Evolutionary conservation across 305 asterid species (phyloP), one percentile per base, ranked within the genome.

Genomic region (Fraxinus paxiana): DNA sequence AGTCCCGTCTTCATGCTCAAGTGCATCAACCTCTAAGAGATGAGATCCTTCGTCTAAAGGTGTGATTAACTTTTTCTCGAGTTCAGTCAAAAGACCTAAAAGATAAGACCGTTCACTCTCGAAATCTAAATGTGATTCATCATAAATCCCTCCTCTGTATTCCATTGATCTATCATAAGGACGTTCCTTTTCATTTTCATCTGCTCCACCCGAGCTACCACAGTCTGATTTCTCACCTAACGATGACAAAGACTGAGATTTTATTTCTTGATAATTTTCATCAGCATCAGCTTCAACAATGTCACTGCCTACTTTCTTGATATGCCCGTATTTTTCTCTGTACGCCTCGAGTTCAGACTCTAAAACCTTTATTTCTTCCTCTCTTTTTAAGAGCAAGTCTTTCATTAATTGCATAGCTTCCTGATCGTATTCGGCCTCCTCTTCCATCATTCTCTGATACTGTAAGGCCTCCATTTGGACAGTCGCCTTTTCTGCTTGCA

Each of bases 401-500:
- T 88, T 91, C 92, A 94, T 84, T 17, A 86, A 86, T 85, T 92
- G 97, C 76, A 94, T 17, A 20, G 97, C 98, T 81, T 96, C 98
- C 77, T 91, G 92, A 43, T 96, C 99, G 26, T 93, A 96, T 51
- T 94, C 99, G 2, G 94, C 96, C 65, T 96, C 98, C 74, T 94
- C 99, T 69, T 96, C 98, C 99, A 92, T 94, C 99, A 94, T 90
- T 82, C 99, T 87, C 76, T 96, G 97, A 82, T 96, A 96, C 87
- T 96, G 98, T 41, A 90, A 85, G 6, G 98, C 98, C 87, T 94
- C 98, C 99, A 96, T 96, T 78, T 94, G 98, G 28, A 96, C 97
- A 0, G 98, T 92, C 0, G 98, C 98, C 56, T 96, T 96, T 84
- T 96, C 98, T 0, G 94, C 98, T 41, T 96, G 99, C 30, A 96